Conservation (phyloP, 306 rosid species). For the Luffa acutangula region DNA sequence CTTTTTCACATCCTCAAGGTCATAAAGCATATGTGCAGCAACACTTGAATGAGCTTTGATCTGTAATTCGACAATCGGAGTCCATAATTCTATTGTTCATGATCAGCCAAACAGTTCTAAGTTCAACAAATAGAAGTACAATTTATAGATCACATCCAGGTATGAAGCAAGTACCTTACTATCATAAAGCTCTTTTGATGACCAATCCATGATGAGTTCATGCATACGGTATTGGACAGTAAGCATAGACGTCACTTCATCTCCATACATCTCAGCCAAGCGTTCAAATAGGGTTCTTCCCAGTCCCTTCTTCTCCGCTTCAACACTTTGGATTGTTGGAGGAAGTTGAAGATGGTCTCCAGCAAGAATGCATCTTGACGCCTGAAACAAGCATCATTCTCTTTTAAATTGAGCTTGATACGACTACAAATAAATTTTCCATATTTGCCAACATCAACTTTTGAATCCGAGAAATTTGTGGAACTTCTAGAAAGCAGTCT, state of each 20-base stretch:
- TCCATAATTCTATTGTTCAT: neutral
- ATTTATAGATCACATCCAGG: slow-evolving; percentile 13
- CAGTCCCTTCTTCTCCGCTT: slow-evolving; percentile 96
- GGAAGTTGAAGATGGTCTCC: slow-evolving; percentile 99
- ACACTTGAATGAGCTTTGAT: slow-evolving; percentile 88
- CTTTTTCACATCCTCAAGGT: slow-evolving; percentile 66
- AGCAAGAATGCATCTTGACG: slow-evolving; percentile 92
- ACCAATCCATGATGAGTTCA: slow-evolving; percentile 91
- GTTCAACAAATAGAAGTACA: neutral
- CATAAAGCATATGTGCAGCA: slow-evolving; percentile 71
- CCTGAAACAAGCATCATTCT: slow-evolving; percentile 59
- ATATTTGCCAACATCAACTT: neutral
- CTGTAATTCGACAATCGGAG: slow-evolving; percentile 28
- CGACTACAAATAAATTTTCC: neutral
- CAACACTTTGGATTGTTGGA: slow-evolving; percentile 97
- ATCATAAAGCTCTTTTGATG: slow-evolving; percentile 92
- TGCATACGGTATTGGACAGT: slow-evolving; percentile 98
- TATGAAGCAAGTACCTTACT: slow-evolving; percentile 56
- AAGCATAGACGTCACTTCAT: slow-evolving; percentile 79
- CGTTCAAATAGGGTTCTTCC: slow-evolving; percentile 95
- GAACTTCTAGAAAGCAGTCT: neutral
- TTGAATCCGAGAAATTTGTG: neutral
- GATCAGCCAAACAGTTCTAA: neutral
- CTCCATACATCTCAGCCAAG: slow-evolving; percentile 69
- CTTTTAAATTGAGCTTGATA: slow-evolving; percentile 11